Percentiles rank a stretch among this genome's conserved stretches.
These are phyloP conservation scores for Metschnikowia continentalis DNA, from an alignment of 805 yeast genomes.

Conservation along the genomic window DNA sequence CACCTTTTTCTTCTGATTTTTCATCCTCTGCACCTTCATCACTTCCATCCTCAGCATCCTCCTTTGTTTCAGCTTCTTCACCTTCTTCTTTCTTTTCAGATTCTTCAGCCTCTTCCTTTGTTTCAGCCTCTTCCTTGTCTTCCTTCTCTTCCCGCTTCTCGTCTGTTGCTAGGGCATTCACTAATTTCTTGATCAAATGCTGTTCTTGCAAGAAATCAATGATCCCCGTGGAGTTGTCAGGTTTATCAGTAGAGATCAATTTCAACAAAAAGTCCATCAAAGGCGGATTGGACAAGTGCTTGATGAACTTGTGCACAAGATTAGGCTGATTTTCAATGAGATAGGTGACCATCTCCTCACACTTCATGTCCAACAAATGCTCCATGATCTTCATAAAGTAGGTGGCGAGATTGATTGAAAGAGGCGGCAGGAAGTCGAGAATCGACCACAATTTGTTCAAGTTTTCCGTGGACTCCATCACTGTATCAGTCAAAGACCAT, in stretches of 20 bases:
- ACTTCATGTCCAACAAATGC: conserved; percentile 44
- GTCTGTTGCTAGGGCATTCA: conserved; percentile 30
- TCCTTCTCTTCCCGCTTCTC: not conserved
- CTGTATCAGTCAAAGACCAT: conserved; percentile 89
- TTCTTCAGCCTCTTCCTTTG: too few species aligned
- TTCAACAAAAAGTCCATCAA: conserved; percentile 44
- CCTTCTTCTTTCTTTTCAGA: not conserved
- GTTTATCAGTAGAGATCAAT: conserved; percentile 43
- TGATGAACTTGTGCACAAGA: conserved; percentile 39
- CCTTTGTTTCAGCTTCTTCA: not conserved
- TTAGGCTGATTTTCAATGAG: conserved; percentile 41
- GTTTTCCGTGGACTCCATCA: conserved; percentile 67
- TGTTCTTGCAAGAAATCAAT: conserved; percentile 43
- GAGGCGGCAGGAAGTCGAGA: conserved; percentile 61
- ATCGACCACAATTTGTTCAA: conserved; percentile 75
- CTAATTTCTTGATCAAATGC: conserved; percentile 31
- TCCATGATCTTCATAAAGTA: conserved; percentile 50
- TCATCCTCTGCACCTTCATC: too few species aligned
- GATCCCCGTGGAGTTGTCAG: conserved; percentile 44
- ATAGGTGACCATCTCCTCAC: conserved; percentile 44
- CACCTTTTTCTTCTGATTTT: not conserved
- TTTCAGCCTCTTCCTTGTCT: not conserved
- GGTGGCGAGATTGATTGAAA: conserved; percentile 71
- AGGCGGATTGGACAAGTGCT: conserved; percentile 43
- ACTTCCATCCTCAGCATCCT: too few species aligned